Conservation (phyloP, 345 rosid genomes). For the Carallia brachiata region DNA sequence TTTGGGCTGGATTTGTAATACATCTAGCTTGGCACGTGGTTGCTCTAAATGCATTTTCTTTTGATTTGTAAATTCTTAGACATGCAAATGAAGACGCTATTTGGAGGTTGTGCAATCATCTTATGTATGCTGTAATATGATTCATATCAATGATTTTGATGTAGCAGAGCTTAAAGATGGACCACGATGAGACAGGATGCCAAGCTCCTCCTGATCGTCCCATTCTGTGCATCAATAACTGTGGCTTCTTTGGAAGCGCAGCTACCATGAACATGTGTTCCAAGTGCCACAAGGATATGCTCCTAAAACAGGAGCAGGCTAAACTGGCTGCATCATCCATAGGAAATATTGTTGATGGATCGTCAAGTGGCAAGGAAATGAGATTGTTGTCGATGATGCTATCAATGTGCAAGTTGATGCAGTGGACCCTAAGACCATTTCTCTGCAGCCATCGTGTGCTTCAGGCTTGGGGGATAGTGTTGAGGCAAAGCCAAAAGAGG, state of each 20-base stretch:
- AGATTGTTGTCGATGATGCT: constrained; percentile 36
- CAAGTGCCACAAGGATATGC: constrained; percentile 79
- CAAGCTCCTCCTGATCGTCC: constrained; percentile 86
- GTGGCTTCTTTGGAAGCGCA: constrained; percentile 91
- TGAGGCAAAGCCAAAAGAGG: constrained; percentile 62
- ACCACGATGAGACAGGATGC: constrained; percentile 93
- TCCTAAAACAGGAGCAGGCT: constrained; percentile 72
- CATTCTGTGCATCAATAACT: constrained; percentile 71
- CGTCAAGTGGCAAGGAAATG: constrained; percentile 42
- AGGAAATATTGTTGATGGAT: constrained; percentile 53
- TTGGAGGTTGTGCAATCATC: no score
- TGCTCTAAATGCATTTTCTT: background rate
- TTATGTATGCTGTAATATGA: background rate
- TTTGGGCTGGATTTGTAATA: background rate
- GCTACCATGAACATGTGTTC: constrained; percentile 97
- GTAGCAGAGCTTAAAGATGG: constrained; percentile 59
- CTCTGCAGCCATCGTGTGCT: constrained; percentile 40
- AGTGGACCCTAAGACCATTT: constrained; percentile 41
- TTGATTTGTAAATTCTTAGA: background rate
- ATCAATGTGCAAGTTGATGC: constrained; percentile 40
- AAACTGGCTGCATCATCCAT: constrained; percentile 69
- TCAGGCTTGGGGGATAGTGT: constrained; percentile 28
- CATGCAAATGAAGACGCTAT: background rate
- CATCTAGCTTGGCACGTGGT: background rate
- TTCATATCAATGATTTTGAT: background rate